phyloP scores from a whole-genome alignment of 1,284 basidiomycete species.

The Naganishia sp. region DNA sequence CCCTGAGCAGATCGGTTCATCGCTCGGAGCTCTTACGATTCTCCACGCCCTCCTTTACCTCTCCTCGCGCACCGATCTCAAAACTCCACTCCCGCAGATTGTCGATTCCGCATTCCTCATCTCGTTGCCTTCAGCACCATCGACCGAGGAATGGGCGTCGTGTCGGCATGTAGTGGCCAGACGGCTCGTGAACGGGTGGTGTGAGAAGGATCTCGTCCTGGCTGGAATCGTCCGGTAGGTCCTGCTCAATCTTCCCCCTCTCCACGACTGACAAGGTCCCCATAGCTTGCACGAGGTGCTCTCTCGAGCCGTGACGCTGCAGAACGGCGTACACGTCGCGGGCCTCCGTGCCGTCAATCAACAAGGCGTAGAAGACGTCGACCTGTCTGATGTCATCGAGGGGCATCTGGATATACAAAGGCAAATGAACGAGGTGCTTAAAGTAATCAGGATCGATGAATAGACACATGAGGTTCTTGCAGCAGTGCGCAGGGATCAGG shows the following conservation, averaged over 20 bases:
- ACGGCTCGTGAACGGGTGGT: conserved; percentile 58
- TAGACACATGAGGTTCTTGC: not conserved
- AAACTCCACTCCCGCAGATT: conserved; percentile 49
- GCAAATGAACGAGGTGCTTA: conserved; percentile 49
- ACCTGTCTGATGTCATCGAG: conserved; percentile 50
- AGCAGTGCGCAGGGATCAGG: no score
- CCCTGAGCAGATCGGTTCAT: conserved; percentile 56
- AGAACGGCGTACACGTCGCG: conserved; percentile 50
- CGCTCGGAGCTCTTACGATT: conserved; percentile 59
- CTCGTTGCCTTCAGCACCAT: conserved; percentile 57
- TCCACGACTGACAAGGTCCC: not conserved
- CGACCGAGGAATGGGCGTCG: conserved; percentile 54
- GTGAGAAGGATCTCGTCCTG: conserved; percentile 58
- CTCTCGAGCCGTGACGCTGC: conserved; percentile 51
- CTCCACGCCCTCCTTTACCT: conserved; percentile 59
- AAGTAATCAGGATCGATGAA: conserved; percentile 48
- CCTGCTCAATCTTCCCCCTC: not conserved
- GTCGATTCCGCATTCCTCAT: conserved; percentile 59
- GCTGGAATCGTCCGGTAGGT: conserved; percentile 56
- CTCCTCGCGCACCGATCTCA: conserved; percentile 46
- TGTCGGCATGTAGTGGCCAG: conserved; percentile 56
- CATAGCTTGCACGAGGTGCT: conserved; percentile 57
- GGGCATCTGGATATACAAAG: conserved; percentile 53
- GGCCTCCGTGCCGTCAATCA: conserved; percentile 52
- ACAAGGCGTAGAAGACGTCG: conserved; percentile 55